Evolutionary conservation across 1,284 basidiomycete species (phyloP), one percentile per base, ranked within the genome.

Genomic region (Amylostereum areolatum): DNA sequence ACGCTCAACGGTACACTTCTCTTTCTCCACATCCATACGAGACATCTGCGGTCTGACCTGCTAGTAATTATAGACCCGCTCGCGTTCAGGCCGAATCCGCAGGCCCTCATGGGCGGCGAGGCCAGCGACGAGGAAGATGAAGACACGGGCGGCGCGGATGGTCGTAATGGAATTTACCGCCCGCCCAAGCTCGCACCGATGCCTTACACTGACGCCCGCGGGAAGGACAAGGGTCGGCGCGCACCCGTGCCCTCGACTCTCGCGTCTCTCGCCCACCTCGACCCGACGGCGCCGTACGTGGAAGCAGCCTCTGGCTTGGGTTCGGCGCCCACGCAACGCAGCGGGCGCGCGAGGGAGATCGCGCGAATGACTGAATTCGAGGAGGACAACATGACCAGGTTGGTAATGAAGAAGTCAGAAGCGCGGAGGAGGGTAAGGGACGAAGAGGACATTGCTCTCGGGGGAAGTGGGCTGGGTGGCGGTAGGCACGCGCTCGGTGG

Each of bases 361-460:
- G 81, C 85, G 57, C 80, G 86, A 10, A 85, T 97, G 72, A 82
- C 82, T 46, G 88, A 92, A 56, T 99, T 92, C 67, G 96, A 99
- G 69, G 96, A 98, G 67, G 91, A 92, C 48, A 96, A 97, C 67
- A 94, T 98, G 72, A 93, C 89, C 29, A 83, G 96, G 49, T 66
- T 98, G 49, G 80, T 96, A 53, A 88, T 94, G 78, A 90, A 86
- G 65, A 98, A 97, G 77, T 86, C 85, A 62, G 96, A 97, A 48
- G 80, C 80, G 24, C 82, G 78, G 62, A 74, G 85, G 49, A 76
- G 96, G n/a, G 70, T 70, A 49, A 76, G 84, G 53, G 96, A 99
- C 65, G 96, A 99, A 66, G 92, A 83, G 59, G 91, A 94, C 56
- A 73, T 98, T 55, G 93, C 93, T 5, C 73, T 98, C n/a, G 96